Conservation (phyloP, 2,329 filamentous ascomycete species). For the Aspergillus unguis region DNA sequence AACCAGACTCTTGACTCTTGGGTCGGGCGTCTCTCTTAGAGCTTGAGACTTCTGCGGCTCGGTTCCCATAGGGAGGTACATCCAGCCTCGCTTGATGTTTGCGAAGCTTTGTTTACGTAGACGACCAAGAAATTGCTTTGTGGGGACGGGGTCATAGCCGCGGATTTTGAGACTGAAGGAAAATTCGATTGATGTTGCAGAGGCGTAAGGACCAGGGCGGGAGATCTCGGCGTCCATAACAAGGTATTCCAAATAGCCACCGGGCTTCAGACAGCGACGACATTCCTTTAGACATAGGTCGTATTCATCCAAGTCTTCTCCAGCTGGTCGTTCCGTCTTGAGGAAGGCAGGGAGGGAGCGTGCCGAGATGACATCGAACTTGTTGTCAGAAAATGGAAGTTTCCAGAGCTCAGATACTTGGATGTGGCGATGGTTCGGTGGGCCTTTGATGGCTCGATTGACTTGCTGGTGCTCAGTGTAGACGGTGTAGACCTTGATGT, state of each 20-base stretch:
- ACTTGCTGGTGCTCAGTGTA: conserved; percentile 71
- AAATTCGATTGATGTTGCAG: conserved; percentile 86
- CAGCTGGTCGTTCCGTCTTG: conserved; percentile 62
- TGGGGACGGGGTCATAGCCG: conserved; percentile 83
- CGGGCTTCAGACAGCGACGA: conserved; percentile 86
- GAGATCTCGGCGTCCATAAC: conserved; percentile 88
- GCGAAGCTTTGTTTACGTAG: conserved; percentile 73
- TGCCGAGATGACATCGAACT: conserved; percentile 90
- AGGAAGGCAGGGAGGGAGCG: conserved; percentile 82
- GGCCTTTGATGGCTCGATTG: conserved; percentile 74
- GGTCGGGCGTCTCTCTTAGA: conserved; percentile 41
- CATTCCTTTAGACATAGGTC: conserved; percentile 81
- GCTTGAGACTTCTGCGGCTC: conserved; percentile 46
- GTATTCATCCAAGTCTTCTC: conserved; percentile 77
- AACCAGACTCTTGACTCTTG: conserved; percentile 34
- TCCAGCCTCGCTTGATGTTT: conserved; percentile 80
- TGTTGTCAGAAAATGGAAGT: conserved; percentile 78
- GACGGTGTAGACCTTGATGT: conserved; percentile 83
- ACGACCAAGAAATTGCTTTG: conserved; percentile 73
- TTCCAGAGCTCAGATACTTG: conserved; percentile 72
- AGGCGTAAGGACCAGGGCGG: conserved; percentile 73
- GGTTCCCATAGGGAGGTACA: conserved; percentile 77
- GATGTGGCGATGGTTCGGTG: conserved; percentile 80
- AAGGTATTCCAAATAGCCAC: conserved; percentile 87
- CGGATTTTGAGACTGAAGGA: conserved; percentile 83